These are phyloP conservation scores for Lizonia empirigonia DNA, from an alignment of 2,329 filamentous ascomycete species.

Conservation along the genomic window DNA sequence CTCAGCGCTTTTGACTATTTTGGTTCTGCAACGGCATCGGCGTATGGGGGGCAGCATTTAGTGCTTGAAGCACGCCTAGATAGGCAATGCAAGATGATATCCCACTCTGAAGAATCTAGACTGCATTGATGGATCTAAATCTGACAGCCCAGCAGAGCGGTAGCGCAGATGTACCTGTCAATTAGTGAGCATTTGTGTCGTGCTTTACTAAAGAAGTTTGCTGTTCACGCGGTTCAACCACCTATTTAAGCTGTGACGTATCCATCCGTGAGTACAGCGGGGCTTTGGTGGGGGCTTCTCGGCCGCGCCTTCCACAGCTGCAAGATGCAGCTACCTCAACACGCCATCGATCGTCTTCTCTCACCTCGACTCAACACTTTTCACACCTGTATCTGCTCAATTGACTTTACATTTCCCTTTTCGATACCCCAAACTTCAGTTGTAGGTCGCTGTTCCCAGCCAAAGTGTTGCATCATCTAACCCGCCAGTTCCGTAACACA, in stretches of 20 bases:
- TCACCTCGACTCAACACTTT: conserved; percentile 7
- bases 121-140: neutral
- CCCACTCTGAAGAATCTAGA: conserved; percentile 26
- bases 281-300: conserved; percentile 22
- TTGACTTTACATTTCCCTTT: conserved; percentile 17
- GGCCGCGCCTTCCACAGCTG: conserved; percentile 25
- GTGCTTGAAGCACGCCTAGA: conserved; percentile 33
- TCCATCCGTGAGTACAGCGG: conserved; percentile 14
- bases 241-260: conserved; percentile 31
- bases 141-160: neutral
- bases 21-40: conserved; percentile 39
- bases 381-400: conserved; percentile 14
- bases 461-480: conserved; percentile 19
- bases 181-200: conserved; percentile 37
- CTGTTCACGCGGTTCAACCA: conserved; percentile 8
- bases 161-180: conserved; percentile 3
- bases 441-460: conserved; percentile 10
- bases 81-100: conserved; percentile 44
- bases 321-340: conserved; percentile 17
- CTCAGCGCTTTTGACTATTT: conserved; percentile 35
- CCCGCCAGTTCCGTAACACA: conserved; percentile 36
- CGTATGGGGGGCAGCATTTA: conserved; percentile 45
- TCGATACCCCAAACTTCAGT: conserved; percentile 22
- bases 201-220: conserved; percentile 26
- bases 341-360: conserved; percentile 13